Base-by-base conservation (phyloP, 2,329 filamentous ascomycete genomes). In the Apiospora aurea region DNA sequence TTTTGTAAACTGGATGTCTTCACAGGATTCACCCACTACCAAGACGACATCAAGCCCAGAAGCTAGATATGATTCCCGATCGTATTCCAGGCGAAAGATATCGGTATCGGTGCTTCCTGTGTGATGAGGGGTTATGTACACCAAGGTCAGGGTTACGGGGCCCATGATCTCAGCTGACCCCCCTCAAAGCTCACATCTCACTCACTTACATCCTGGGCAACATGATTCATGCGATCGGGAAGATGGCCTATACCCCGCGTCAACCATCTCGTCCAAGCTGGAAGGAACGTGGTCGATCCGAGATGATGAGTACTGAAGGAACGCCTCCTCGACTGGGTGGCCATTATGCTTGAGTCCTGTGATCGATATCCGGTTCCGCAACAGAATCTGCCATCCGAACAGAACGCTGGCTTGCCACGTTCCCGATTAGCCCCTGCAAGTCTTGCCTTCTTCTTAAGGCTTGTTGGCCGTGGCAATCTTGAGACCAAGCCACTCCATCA, bases 251-350 rank as follows among this genome's bases (percentile, higher is more conserved):
- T 69, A 43, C 53, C 68, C 49, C 67, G 51, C 34, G 29, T 53
- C 53, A 7, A 34, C 71, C 70, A 44, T 53, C 70, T 43, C 8
- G 68, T 38, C 64, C 38, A 70, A 73, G 70, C 69, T 73, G 73
- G 70, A 73, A 76, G 78, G 78, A 79, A 77, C 69, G 57, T 72
- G 71, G 75, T 71, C 73, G 75, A 79, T 79, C 78, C 78, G 78
- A 78, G 74, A 79, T 79, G 77, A 79, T 61, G 74, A 76, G 77
- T 76, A 72, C 4, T 38, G 34, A 38, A 64, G 10, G 34, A 38
- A 64, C 4, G 57, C 57, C 8, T 64, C 10, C 18, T n/a, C 41
- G 57, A 64, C 21, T 41, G 21, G 2, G 18, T 24, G 41, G 34
- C 18, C 34, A 24, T 41, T 14, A 41, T 18, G 34, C 34, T 41